phyloP scores from a whole-genome alignment of 768 basidiomycete species.

The Albatrellus ellisii region DNA sequence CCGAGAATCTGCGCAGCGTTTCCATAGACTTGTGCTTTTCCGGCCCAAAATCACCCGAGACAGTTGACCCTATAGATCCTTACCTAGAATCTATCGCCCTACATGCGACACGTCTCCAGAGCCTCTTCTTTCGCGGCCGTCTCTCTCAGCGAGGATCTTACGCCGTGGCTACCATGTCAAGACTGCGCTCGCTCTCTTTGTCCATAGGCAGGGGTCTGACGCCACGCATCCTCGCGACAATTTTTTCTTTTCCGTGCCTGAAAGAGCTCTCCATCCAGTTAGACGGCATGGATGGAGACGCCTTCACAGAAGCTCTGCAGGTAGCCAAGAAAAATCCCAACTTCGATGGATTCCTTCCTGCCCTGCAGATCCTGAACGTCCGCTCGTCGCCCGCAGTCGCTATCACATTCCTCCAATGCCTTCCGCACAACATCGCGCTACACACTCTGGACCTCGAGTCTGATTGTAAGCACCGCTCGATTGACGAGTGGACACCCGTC shows the following conservation, averaged over 20 bases:
- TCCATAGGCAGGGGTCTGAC: constrained; percentile 10
- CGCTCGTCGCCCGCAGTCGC: constrained; percentile 8
- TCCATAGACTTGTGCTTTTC: constrained; percentile 11
- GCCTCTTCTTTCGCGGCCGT: constrained; percentile 11
- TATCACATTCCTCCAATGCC: constrained; percentile 7
- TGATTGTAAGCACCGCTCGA: constrained; percentile 12
- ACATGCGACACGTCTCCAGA: constrained; percentile 5
- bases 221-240: constrained; percentile 11
- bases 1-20: constrained; percentile 4
- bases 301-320: constrained; percentile 5
- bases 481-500: constrained; percentile 12
- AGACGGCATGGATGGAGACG: constrained; percentile 5
- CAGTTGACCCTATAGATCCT: constrained; percentile 3
- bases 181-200: constrained; percentile 9
- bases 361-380: constrained; percentile 9
- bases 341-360: constrained; percentile 7
- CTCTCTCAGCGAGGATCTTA: constrained; percentile 8
- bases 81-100: constrained; percentile 11
- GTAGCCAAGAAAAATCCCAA: background rate
- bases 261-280: constrained; percentile 12
- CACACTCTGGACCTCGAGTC: constrained; percentile 10
- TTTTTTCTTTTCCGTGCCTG: constrained; percentile 9
- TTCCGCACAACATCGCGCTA: constrained; percentile 4
- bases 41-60: constrained; percentile 1
- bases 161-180: constrained; percentile 8